Conservation (phyloP, 108 stramenopile genomes). For the Nitzschia inconspicua region DNA sequence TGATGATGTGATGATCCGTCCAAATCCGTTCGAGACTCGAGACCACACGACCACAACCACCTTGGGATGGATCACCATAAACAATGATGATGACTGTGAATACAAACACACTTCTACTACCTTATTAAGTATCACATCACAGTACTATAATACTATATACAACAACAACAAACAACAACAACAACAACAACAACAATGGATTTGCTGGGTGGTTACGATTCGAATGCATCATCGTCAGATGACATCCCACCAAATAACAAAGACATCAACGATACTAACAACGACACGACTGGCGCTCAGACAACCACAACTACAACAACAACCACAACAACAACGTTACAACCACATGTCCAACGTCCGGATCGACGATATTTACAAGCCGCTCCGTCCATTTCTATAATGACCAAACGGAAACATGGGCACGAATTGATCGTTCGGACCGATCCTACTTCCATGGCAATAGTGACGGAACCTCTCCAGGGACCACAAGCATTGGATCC, state of each 20-base stretch:
- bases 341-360: constrained; percentile 41
- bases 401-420: constrained; percentile 41
- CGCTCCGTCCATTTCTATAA: constrained; percentile 36
- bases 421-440: constrained; percentile 30
- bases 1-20: too few species aligned
- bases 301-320: background rate
- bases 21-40: too few species aligned
- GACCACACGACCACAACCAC: too few species aligned
- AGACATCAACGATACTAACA: background rate
- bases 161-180: background rate
- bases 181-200: constrained; percentile 25
- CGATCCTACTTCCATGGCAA: constrained; percentile 22
- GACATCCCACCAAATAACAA: constrained; percentile 7
- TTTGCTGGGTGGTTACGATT: constrained; percentile 37
- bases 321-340: background rate
- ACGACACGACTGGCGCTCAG: constrained; percentile 6
- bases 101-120: too few species aligned
- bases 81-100: too few species aligned
- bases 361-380: constrained; percentile 48
- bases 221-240: constrained; percentile 6
- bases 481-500: constrained; percentile 45
- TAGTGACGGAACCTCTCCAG: constrained; percentile 43
- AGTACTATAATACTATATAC: too few species aligned
- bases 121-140: too few species aligned
- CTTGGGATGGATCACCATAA: too few species aligned